Conservation (phyloP, 2,329 filamentous ascomycete genomes). For the Penicillium vulpinum region DNA sequence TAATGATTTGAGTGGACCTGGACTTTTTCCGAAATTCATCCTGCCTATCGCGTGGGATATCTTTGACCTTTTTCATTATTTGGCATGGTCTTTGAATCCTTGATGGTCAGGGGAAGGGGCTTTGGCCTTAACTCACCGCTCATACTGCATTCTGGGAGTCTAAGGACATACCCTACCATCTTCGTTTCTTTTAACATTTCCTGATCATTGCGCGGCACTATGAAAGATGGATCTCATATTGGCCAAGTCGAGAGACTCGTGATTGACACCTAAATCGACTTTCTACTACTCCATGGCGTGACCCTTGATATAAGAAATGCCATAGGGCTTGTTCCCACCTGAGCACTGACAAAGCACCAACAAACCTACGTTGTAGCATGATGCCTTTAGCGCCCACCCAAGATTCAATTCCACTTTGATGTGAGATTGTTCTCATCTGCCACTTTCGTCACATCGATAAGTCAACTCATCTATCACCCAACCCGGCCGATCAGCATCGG, state of each 20-base stretch:
- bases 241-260: not conserved
- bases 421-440: not conserved
- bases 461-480: not conserved
- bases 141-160: not conserved
- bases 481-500: slow-evolving; percentile 9
- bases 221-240: not conserved
- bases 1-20: not conserved
- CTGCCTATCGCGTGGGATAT: not conserved
- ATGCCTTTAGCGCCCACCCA: not conserved
- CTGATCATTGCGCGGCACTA: not conserved
- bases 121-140: not conserved
- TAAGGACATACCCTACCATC: not conserved
- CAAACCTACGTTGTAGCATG: not conserved
- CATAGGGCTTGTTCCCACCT: not conserved
- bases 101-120: not conserved
- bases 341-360: not conserved
- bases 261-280: not conserved
- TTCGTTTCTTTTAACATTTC: not conserved
- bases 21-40: slow-evolving; percentile 3
- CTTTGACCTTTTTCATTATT: not conserved
- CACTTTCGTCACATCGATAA: not conserved
- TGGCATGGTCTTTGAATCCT: not conserved
- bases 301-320: not conserved
- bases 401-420: not conserved
- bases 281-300: not conserved